Percentiles rank a stretch among this genome's conserved stretches.
These are phyloP conservation scores for Cryptococcus sp. DNA, from an alignment of 1,284 basidiomycete genomes.

Conservation along the genomic window DNA sequence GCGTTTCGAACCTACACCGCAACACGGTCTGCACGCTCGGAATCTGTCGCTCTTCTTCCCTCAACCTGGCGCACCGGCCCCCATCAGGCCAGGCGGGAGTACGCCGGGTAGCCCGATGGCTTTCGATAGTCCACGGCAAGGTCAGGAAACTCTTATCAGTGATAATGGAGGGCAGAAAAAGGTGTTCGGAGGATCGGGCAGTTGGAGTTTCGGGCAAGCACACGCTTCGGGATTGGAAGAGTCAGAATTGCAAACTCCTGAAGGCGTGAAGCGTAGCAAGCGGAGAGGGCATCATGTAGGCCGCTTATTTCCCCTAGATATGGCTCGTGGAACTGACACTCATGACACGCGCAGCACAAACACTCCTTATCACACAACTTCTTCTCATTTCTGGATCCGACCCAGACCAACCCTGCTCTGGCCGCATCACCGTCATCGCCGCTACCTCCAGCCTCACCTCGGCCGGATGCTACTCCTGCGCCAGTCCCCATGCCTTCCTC, in stretches of 20 bases:
- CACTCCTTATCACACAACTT: conserved; percentile 93
- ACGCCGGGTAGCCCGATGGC: conserved; percentile 57
- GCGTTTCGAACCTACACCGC: conserved; percentile 39
- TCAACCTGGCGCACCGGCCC: conserved; percentile 61
- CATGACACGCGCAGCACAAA: conserved; percentile 62
- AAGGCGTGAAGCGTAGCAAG: conserved; percentile 53
- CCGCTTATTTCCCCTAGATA: conserved; percentile 3
- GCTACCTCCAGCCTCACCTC: conserved; percentile 11
- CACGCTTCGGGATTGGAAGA: conserved; percentile 22
- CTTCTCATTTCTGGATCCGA: conserved; percentile 79
- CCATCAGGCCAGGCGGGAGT: conserved; percentile 57
- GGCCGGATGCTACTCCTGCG: conserved; percentile 30
- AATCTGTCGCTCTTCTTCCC: conserved; percentile 91
- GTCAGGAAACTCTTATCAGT: conserved; percentile 13
- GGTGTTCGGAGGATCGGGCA: conserved; percentile 32
- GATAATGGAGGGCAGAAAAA: conserved; percentile 31
- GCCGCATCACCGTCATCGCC: conserved; percentile 22
- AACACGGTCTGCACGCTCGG: conserved; percentile 69
- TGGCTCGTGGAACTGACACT: neutral
- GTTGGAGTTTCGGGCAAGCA: conserved; percentile 36
- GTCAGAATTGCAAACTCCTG: conserved; percentile 21
- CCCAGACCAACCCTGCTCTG: conserved; percentile 46
- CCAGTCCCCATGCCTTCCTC: conserved; percentile 35
- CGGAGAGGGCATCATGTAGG: conserved; percentile 72
- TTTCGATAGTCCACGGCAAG: conserved; percentile 22